A percentile compares a stretch with the other conserved stretches of the same genome.
phyloP scores from a whole-genome alignment of 257 asterid genomes.

The Jacaranda copaia region DNA sequence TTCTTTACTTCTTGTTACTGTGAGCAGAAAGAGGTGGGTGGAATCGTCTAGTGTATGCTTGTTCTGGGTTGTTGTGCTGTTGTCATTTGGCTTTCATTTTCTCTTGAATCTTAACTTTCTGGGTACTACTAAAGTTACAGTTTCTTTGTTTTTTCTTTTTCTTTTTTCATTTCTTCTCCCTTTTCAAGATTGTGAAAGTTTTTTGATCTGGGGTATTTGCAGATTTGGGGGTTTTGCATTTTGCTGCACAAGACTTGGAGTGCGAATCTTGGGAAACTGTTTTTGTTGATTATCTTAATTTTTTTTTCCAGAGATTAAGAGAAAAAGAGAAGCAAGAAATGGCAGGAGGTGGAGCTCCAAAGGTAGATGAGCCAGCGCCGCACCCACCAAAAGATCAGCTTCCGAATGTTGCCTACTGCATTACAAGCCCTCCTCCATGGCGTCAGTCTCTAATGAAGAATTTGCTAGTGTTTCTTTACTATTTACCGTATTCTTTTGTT shows the following conservation, averaged over 20 bases:
- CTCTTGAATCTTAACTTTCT: conserved; percentile 32
- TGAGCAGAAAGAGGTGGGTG: conserved; percentile 40
- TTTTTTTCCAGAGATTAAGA: conserved; percentile 40
- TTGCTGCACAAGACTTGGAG: conserved; percentile 13
- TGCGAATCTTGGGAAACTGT: conserved; percentile 32
- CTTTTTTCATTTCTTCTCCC: neutral
- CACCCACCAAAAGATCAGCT: conserved; percentile 98
- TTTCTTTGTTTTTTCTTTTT: neutral
- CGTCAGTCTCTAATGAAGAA: conserved; percentile 58
- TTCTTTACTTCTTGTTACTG: conserved; percentile 30
- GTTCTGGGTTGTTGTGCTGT: conserved; percentile 25
- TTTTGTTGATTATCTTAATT: neutral
- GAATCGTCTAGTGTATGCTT: conserved; percentile 21
- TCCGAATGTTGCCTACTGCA: conserved; percentile 90
- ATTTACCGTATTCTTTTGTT: conserved; percentile 32
- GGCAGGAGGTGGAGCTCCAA: conserved; percentile 77
- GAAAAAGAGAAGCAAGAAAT: conserved; percentile 40
- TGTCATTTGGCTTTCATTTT: conserved; percentile 20
- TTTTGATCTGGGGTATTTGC: conserved; percentile 44
- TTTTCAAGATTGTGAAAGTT: conserved; percentile 33
- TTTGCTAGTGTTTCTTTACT: conserved; percentile 22
- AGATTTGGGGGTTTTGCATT: conserved; percentile 47
- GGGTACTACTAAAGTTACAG: conserved; percentile 24
- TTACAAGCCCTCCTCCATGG: conserved; percentile 98
- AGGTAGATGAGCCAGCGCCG: conserved; percentile 83